Base-by-base conservation (phyloP, 2,329 filamentous ascomycete genomes). In the Parascedosporium putredinis region DNA sequence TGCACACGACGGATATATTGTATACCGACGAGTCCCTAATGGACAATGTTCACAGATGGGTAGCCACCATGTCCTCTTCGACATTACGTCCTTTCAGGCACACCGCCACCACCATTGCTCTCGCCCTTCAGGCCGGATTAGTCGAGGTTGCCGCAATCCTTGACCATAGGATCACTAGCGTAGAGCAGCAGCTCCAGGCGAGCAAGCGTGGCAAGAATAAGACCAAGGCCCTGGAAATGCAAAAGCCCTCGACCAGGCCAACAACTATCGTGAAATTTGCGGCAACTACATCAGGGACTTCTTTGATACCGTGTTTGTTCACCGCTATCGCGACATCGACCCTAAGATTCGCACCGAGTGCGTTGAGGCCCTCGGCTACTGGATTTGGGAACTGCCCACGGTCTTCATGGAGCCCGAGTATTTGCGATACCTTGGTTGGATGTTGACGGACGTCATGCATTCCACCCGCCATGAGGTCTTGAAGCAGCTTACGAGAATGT, bases 301-400 rank as follows among this genome's bases (percentile, higher is more conserved):
- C 58, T 95, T 97, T 61, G 86, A 95, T 57, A 86, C 87, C 2
- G 83, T 97, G 44, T 98, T 95, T 62, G 85, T 96, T 25, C 91
- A 98, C 66, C 83, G 93, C 45, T 98, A 97, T 65, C 86, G 93
- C 53, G 93, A 98, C 62, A 81, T 96, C 25, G 93, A 98, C 60
- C 81, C 88, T 5, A 86, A 81, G 58, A 95, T 98, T 56, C 81
- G 93, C 49, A 81, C 84, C 1, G 91, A 96, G 60, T 96, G 91
- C 61, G 83, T 95, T 22, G 81, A 86, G 55, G 88, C 88, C 12
- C 74, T 98, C 7, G 89, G 90, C 24, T 78, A 82, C 36, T 98
- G 93, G 93, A 94, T 97, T 57, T 78, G 83, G 62, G 79, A 79
- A 9, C 80, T 95, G 47, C 88, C 90, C 2, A 88, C 88, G 44